These are phyloP conservation scores for Pseudoperonospora humuli DNA, from an alignment of 352 stramenopile genomes.

Conservation along the genomic window DNA sequence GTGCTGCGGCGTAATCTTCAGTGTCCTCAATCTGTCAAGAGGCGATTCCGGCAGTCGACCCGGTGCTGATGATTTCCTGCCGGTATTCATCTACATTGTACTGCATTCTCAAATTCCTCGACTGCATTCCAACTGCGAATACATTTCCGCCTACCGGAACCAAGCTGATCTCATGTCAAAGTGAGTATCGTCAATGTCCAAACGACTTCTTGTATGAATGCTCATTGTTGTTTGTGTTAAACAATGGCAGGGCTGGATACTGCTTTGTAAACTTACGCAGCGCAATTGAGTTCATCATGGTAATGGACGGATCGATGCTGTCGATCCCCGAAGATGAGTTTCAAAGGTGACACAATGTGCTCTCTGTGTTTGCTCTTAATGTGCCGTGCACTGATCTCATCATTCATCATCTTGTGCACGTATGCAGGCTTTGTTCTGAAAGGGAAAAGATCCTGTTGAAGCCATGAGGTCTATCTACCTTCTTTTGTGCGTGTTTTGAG, in stretches of 20 bases:
- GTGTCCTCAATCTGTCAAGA: slow-evolving; percentile 74
- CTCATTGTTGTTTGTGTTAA: slow-evolving; percentile 1
- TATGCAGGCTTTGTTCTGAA: slow-evolving; percentile 30
- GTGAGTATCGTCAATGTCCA: slow-evolving; percentile 27
- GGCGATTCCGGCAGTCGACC: slow-evolving; percentile 58
- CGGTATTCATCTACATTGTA: slow-evolving; percentile 91
- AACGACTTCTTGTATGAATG: no score
- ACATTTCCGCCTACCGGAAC: slow-evolving; percentile 86
- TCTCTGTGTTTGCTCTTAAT: not conserved
- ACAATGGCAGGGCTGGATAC: slow-evolving; percentile 66
- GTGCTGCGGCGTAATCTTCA: slow-evolving; percentile 87
- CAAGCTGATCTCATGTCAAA: slow-evolving; percentile 87
- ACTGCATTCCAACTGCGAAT: slow-evolving; percentile 87
- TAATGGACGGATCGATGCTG: slow-evolving; percentile 78
- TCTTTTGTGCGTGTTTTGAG: no score
- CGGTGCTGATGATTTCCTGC: slow-evolving; percentile 87
- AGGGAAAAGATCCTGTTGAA: slow-evolving; percentile 25
- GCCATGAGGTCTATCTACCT: slow-evolving; percentile 6
- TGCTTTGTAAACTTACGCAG: slow-evolving; percentile 90
- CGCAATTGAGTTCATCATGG: slow-evolving; percentile 86
- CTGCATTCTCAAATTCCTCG: slow-evolving; percentile 84
- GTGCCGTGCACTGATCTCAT: not conserved
- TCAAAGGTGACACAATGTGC: slow-evolving; percentile 30
- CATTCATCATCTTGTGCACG: not conserved
- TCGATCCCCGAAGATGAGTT: slow-evolving; percentile 79